A percentile compares a stretch with the other conserved stretches of the same genome.
Evolutionary conservation across 202 grass and related monocot species (phyloP).

Genomic region (Carex arenaria): DNA sequence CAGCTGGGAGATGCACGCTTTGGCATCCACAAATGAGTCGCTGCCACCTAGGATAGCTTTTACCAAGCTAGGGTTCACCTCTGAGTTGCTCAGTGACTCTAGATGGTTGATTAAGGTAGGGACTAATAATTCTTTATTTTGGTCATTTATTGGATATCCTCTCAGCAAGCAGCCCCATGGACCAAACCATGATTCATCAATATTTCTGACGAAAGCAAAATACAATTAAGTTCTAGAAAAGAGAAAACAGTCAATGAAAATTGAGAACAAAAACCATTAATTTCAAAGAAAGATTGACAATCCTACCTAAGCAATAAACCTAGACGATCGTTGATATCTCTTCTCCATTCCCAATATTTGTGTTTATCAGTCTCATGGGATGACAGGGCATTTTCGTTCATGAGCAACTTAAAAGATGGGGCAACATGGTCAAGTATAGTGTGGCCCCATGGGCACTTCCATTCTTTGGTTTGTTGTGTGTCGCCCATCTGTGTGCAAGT

Average conservation of each 20-base stretch:
- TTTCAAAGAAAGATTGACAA: constrained; percentile 28
- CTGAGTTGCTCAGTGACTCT: constrained; percentile 28
- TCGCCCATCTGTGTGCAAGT: constrained; percentile 29
- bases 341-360: constrained; percentile 76
- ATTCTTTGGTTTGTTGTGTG: constrained; percentile 37
- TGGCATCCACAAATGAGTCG: constrained; percentile 45
- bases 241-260: constrained; percentile 3
- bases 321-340: constrained; percentile 53
- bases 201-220: constrained; percentile 44
- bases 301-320: constrained; percentile 57
- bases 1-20: constrained; percentile 63
- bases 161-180: constrained; percentile 86
- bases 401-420: constrained; percentile 60
- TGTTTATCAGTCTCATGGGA: constrained; percentile 34
- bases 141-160: constrained; percentile 36
- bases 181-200: constrained; percentile 85
- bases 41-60: constrained; percentile 60
- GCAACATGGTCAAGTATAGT: constrained; percentile 54
- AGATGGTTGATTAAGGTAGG: constrained; percentile 43
- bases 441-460: constrained; percentile 75
- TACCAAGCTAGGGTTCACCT: constrained; percentile 46
- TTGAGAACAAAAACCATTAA: not conserved
- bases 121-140: constrained; percentile 28
- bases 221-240: constrained; percentile 4
- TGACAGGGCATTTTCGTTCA: constrained; percentile 62